Conservation (phyloP, 257 asterid species). For the Coffea eugenioides region DNA sequence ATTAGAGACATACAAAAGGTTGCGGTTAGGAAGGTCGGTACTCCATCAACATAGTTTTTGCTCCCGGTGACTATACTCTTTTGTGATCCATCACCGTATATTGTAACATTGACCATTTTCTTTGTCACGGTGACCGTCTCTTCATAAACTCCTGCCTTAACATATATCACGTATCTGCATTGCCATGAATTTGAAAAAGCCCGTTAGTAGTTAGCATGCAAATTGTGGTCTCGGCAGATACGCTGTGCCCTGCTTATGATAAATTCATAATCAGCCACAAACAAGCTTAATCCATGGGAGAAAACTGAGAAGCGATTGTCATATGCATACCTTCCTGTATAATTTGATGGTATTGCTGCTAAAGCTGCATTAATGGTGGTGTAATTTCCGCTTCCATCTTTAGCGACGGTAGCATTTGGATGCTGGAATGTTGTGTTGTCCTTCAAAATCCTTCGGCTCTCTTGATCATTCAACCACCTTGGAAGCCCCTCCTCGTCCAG, state of each 20-base stretch:
- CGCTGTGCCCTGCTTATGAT: too few relatives aligned
- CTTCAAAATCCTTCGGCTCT: conserved; percentile 50
- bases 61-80: conserved; percentile 70
- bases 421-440: conserved; percentile 27
- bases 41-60: conserved; percentile 74
- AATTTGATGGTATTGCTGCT: conserved; percentile 55
- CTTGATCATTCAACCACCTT: conserved; percentile 47
- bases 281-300: background rate
- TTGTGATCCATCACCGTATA: conserved; percentile 89
- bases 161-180: conserved; percentile 63
- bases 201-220: background rate
- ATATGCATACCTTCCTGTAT: conserved; percentile 53
- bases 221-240: background rate
- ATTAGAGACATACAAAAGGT: conserved; percentile 58
- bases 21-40: conserved; percentile 73
- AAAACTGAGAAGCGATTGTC: background rate
- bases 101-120: conserved; percentile 68
- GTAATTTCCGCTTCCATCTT: conserved; percentile 69
- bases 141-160: conserved; percentile 70
- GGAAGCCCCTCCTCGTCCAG: conserved; percentile 30
- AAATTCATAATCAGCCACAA: background rate
- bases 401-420: conserved; percentile 69
- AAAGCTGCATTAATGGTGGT: conserved; percentile 60
- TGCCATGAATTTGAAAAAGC: conserved; percentile 1
- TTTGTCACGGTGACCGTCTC: conserved; percentile 65